phyloP scores from a whole-genome alignment of 495 filamentous ascomycete species.

The Xylaria sp. region DNA sequence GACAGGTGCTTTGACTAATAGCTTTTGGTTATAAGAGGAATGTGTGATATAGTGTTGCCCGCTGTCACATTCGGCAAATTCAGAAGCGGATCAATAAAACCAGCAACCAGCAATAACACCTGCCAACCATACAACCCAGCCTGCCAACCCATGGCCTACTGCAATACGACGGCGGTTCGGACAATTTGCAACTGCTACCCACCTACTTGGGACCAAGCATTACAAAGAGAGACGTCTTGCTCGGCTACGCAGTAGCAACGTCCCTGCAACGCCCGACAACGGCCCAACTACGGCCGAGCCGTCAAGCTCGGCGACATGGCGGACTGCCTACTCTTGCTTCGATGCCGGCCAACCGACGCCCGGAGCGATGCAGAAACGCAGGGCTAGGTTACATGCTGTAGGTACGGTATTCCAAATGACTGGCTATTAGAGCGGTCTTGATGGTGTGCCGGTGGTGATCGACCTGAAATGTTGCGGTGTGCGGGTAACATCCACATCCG shows the following conservation, averaged over 20 bases:
- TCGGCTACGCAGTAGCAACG: not conserved
- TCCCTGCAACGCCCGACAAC: not conserved
- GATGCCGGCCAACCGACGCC: not conserved
- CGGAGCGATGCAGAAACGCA: not conserved
- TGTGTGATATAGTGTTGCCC: conserved; percentile 3
- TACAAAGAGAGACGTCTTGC: not conserved
- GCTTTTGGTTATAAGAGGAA: conserved; percentile 9
- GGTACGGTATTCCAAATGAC: conserved; percentile 11
- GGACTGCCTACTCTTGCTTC: not conserved
- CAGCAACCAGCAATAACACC: conserved; percentile 12
- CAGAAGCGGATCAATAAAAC: conserved; percentile 19
- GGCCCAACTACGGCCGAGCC: not conserved
- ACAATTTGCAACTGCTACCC: conserved; percentile 27
- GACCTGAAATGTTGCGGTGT: conserved; percentile 21
- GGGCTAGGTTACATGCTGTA: not conserved
- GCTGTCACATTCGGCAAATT: conserved; percentile 27
- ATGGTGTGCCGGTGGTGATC: conserved; percentile 6
- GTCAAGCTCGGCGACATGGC: not conserved
- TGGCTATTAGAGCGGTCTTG: not conserved
- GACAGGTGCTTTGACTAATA: not conserved
- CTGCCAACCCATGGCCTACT: conserved; percentile 3
- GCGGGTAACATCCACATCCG: conserved; percentile 20
- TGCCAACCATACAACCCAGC: not conserved
- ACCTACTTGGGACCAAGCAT: conserved; percentile 14
- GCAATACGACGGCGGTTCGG: conserved; percentile 28